Evolutionary conservation across 331 rosid species (phyloP).

Genomic region (Pyrus hybrid): DNA sequence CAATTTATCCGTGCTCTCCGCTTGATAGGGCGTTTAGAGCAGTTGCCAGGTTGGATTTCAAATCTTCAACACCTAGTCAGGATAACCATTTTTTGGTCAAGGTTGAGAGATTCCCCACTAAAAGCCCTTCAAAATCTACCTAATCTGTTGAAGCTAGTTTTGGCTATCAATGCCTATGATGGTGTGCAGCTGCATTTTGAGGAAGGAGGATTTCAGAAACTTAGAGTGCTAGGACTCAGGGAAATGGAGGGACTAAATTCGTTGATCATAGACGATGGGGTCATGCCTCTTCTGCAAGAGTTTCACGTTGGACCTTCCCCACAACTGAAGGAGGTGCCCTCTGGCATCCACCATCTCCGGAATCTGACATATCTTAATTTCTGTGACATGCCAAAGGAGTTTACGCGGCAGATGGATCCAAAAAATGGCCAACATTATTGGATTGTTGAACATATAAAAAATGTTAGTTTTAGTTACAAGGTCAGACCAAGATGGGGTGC

Average conservation of each 20-base stretch:
- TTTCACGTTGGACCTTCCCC: not conserved
- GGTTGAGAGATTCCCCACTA: not conserved
- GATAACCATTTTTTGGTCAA: conserved; percentile 4
- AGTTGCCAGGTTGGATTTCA: conserved; percentile 8
- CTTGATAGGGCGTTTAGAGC: not conserved
- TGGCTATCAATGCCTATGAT: not conserved
- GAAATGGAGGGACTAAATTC: not conserved
- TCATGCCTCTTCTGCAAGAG: not conserved
- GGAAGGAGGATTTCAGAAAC: conserved; percentile 3
- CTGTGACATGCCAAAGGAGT: not conserved
- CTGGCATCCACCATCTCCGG: too few species aligned
- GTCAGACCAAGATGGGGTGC: too few species aligned
- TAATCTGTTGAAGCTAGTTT: not conserved
- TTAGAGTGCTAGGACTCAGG: not conserved
- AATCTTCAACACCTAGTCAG: conserved; percentile 2
- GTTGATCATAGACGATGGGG: not conserved
- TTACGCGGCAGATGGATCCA: not conserved
- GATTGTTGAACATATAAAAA: too few species aligned
- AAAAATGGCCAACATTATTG: too few species aligned
- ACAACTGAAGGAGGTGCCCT: too few species aligned
- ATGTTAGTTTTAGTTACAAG: too few species aligned
- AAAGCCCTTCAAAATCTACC: conserved; percentile 4
- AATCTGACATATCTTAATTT: not conserved
- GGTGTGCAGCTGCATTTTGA: not conserved
- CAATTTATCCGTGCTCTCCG: not conserved